These are phyloP conservation scores for Peterozyma xylosa DNA, from an alignment of 805 yeast species.

Conservation along the genomic window DNA sequence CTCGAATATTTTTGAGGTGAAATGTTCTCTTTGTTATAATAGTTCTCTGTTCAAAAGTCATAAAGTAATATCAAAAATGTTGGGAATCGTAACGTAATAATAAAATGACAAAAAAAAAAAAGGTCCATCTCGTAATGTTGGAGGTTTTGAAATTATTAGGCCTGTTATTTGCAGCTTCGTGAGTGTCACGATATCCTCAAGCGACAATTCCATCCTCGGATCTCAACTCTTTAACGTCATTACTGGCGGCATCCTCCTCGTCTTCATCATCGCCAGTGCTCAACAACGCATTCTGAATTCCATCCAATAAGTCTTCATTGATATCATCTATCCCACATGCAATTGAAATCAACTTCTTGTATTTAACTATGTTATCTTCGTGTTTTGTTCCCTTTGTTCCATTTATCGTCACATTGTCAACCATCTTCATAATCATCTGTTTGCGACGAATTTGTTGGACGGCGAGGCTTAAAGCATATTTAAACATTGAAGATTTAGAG, in stretches of 20 bases:
- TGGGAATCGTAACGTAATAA: too few relatives aligned
- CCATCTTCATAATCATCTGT: conserved; percentile 1
- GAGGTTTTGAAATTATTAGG: too few relatives aligned
- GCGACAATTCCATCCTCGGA: too few relatives aligned
- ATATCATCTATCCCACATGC: conserved; percentile 80
- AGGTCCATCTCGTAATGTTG: too few relatives aligned
- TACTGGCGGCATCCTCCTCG: conserved; percentile 7
- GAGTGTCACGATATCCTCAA: too few relatives aligned
- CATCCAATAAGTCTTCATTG: conserved; percentile 70
- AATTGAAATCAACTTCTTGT: conserved; percentile 68
- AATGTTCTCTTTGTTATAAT: too few relatives aligned
- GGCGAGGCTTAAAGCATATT: conserved; percentile 1
- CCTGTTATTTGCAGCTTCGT: too few relatives aligned
- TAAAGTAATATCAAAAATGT: too few relatives aligned
- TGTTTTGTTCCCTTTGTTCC: background rate
- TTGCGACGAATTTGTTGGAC: conserved; percentile 8
- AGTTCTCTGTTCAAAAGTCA: too few relatives aligned
- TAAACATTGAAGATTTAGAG: background rate
- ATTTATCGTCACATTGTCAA: conserved; percentile 1
- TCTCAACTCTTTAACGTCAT: too few relatives aligned
- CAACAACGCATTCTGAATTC: conserved; percentile 46
- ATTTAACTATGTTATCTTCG: conserved; percentile 31
- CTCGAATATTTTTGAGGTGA: too few relatives aligned
- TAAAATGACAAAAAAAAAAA: too few relatives aligned
- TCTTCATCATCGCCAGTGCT: background rate